These are phyloP conservation scores for Microthyrium microscopicum DNA, from an alignment of 2,329 filamentous ascomycete species.

Conservation along the genomic window DNA sequence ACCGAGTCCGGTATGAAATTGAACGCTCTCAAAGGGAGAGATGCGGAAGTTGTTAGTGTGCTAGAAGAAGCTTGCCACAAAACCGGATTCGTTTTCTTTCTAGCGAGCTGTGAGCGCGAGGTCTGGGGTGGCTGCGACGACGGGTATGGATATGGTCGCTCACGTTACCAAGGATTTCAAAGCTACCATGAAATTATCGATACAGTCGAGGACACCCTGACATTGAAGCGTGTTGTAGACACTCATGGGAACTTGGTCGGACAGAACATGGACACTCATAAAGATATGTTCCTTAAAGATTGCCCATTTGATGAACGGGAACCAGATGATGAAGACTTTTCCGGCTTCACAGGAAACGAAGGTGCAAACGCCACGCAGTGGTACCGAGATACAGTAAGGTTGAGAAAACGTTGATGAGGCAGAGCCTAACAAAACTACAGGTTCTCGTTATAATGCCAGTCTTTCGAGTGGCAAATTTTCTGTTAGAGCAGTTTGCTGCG, in stretches of 20 bases:
- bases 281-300: slow-evolving; percentile 11
- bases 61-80: neutral
- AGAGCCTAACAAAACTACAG: no score
- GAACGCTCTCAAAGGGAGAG: slow-evolving; percentile 13
- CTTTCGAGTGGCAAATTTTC: no score
- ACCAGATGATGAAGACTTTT: slow-evolving; percentile 17
- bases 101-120: no score
- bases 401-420: no score
- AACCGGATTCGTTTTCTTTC: no score
- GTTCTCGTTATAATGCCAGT: no score
- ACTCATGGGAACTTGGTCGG: slow-evolving; percentile 8
- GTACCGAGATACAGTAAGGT: slow-evolving; percentile 17
- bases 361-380: slow-evolving; percentile 12
- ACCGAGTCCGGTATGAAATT: slow-evolving; percentile 12
- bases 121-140: no score
- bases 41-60: no score
- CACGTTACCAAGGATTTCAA: no score
- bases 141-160: no score
- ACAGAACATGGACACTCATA: slow-evolving; percentile 8
- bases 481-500: no score
- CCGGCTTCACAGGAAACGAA: slow-evolving; percentile 15
- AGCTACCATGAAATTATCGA: slow-evolving; percentile 7
- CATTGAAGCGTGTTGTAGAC: slow-evolving; percentile 10
- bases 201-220: slow-evolving; percentile 5
- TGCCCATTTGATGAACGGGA: slow-evolving; percentile 11